phyloP scores from a whole-genome alignment of 2,329 filamentous ascomycete genomes.

The Massarina eburnea region DNA sequence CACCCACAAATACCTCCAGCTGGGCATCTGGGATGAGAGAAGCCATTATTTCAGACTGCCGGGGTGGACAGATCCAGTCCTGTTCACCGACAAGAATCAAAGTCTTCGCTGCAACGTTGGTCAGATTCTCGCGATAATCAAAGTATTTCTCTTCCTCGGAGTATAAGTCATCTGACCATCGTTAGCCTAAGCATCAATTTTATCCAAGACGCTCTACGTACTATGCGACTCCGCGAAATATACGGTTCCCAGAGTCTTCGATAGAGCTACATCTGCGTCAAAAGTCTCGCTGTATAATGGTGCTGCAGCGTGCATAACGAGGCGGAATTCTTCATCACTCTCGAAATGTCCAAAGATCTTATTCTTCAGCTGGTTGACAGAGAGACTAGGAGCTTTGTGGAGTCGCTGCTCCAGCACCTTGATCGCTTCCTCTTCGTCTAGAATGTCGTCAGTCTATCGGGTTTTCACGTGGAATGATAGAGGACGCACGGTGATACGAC shows the following conservation, averaged over 20 bases:
- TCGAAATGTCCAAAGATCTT: constrained; percentile 45
- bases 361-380: constrained; percentile 39
- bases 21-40: constrained; percentile 26
- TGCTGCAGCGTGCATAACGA: constrained; percentile 43
- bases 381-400: constrained; percentile 39
- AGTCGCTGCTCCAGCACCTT: constrained; percentile 35
- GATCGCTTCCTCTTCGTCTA: constrained; percentile 42
- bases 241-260: constrained; percentile 28
- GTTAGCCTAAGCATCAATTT: not conserved
- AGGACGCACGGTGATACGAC: constrained; percentile 39
- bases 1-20: constrained; percentile 31
- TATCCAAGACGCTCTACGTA: constrained; percentile 12
- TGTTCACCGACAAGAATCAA: constrained; percentile 43
- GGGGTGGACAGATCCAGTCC: constrained; percentile 46
- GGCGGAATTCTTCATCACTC: constrained; percentile 43
- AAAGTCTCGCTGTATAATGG: constrained; percentile 43
- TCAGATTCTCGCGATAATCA: constrained; percentile 38
- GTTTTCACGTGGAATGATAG: not conserved
- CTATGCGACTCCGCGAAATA: constrained; percentile 44
- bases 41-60: constrained; percentile 35
- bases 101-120: constrained; percentile 36
- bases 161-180: constrained; percentile 38
- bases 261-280: constrained; percentile 37
- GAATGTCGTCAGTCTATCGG: not conserved
- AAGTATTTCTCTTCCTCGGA: constrained; percentile 43